Conservation (phyloP, 192 early-diverging fungal genomes). For the Coemansia sp. region DNA sequence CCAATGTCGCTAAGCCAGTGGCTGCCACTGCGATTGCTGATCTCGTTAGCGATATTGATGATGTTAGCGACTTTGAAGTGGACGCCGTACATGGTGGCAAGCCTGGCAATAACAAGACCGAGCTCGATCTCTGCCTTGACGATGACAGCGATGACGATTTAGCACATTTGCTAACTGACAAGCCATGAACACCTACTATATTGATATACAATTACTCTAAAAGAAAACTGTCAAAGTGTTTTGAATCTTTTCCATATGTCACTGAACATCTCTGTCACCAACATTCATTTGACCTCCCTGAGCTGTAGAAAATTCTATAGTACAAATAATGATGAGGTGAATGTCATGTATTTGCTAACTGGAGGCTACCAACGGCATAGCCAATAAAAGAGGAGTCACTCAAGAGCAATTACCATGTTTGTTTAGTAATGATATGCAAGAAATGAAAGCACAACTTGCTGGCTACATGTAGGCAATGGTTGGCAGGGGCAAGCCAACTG, state of each 20-base stretch:
- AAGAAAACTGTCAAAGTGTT: background rate
- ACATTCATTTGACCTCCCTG: no score
- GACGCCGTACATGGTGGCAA: background rate
- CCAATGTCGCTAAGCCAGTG: background rate
- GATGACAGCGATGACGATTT: conserved; percentile 42
- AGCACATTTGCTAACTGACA: conserved; percentile 23
- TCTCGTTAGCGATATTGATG: conserved; percentile 6
- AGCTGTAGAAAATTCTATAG: no score
- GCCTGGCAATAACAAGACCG: conserved; percentile 11
- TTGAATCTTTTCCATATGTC: background rate
- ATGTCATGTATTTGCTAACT: no score
- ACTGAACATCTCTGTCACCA: background rate
- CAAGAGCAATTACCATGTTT: no score
- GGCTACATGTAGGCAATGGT: no score
- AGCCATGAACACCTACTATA: background rate
- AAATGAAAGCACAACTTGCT: no score
- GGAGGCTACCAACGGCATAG: no score
- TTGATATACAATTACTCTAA: background rate
- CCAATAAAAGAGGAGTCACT: no score
- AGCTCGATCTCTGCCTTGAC: conserved; percentile 38
- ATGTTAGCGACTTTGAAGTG: conserved; percentile 4
- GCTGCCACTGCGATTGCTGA: background rate
- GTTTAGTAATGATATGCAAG: no score
- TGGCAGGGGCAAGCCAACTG: no score
- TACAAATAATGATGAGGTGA: no score